Base-by-base conservation (phyloP, 208 protist species). In the Vickermania ingenoplastis region DNA sequence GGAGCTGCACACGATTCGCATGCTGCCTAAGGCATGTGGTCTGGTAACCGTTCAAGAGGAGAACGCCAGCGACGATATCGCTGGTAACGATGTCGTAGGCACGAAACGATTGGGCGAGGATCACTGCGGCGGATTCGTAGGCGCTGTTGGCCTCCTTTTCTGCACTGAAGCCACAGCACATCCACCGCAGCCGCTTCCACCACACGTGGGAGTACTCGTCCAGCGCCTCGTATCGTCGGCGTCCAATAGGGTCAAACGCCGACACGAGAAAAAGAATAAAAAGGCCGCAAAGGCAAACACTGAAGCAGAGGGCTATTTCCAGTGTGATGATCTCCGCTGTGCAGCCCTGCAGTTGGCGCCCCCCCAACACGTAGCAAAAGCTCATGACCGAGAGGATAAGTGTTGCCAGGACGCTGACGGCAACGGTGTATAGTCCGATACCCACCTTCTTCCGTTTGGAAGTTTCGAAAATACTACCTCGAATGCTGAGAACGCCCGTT, bases 71-170 rank as follows among this genome's bases (percentile, higher is more conserved):
- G 7, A 72, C 81, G 22, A 95, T 75, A 63, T 95, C 89, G 60
- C 79, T 89, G 29, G 81, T 82, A 11, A 92, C 89, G 51, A 95
- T 69, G 67, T 91, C 83, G 66, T 88, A 90, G 21, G 64, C 81
- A n/a, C 77, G 71, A 61, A 95, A 95, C 14, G 78, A 75, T 1
- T 61, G 41, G 7, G 88, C 84, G n/a, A 95, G 61, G 1, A 81
- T 77, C 45, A 66, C 64, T 2, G 88, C 82, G 0, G 86, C 73
- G 57, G 76, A 71, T 41, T 36, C 23, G 76, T 81, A 91, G 26
- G 76, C 73, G 13, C 81, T 73, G 48, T 89, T 76, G 0, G 69
- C 51, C 13, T 65, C 41, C 11, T 45, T 49, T 2, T 51, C 24
- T 53, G 63, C 53, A 1, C 59, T 54, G 41, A 73, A 82, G 31